Evolutionary conservation across 164 flowering plant species (phyloP).

Genomic region (Stephania cephalantha): DNA sequence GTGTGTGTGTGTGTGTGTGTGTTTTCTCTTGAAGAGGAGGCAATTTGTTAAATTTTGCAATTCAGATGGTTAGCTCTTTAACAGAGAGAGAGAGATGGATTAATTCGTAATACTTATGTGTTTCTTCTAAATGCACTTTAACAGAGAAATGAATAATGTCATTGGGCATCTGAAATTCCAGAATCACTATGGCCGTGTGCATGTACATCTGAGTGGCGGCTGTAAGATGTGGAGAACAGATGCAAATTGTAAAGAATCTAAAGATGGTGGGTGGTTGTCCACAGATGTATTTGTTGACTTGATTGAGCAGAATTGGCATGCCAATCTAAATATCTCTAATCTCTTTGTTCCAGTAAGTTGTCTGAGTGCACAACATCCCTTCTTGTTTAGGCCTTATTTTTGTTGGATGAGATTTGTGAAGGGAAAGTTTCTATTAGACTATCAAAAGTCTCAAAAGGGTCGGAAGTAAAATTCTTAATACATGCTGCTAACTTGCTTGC

Average conservation of each 20-base stretch:
- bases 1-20: no score
- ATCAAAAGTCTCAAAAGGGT: not conserved
- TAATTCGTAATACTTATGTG: conserved; percentile 9
- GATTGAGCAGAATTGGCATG: conserved; percentile 92
- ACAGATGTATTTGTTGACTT: conserved; percentile 81
- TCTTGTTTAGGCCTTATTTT: not conserved
- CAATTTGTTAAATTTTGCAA: not conserved
- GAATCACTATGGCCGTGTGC: conserved; percentile 79
- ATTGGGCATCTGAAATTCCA: conserved; percentile 80
- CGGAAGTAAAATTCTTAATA: not conserved
- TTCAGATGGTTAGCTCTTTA: not conserved
- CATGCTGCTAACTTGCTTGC: not conserved
- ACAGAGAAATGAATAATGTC: conserved; percentile 86
- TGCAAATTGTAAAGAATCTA: conserved; percentile 42
- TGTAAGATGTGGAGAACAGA: conserved; percentile 90
- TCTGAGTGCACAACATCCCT: conserved; percentile 6
- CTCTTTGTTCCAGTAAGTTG: conserved; percentile 87
- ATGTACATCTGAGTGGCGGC: conserved; percentile 73
- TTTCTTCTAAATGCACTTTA: conserved; percentile 14
- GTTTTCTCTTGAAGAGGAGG: not conserved
- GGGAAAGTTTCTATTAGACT: not conserved
- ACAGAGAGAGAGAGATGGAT: not conserved
- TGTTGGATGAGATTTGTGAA: not conserved
- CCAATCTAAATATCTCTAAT: conserved; percentile 71
- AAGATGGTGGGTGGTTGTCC: conserved; percentile 92